Conservation (phyloP, 352 stramenopile species). For the Thalassiosira delicatula region DNA sequence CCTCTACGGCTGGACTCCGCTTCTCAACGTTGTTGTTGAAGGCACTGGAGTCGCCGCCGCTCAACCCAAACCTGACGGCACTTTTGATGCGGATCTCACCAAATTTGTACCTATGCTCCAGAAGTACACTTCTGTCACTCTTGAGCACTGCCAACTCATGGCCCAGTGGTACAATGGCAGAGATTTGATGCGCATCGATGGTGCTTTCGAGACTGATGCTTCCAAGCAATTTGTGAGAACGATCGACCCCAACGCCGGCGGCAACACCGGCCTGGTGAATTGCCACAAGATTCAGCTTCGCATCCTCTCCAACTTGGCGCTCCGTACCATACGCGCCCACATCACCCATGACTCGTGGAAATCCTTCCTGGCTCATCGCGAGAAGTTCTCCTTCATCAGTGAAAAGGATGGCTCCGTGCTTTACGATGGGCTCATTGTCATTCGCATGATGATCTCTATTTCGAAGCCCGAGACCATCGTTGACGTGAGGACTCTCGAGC, state of each 20-base stretch:
- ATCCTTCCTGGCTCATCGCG: constrained; percentile 14
- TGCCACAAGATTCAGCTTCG: constrained; percentile 10
- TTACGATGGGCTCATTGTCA: constrained; percentile 15
- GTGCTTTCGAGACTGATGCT: not conserved
- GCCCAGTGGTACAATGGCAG: constrained; percentile 1
- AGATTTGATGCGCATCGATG: not conserved
- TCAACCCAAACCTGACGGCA: not conserved
- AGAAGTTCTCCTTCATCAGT: constrained; percentile 10
- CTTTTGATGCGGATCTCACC: not conserved
- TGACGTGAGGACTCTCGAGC: constrained; percentile 4
- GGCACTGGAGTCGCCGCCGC: not conserved
- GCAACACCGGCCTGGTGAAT: constrained; percentile 21
- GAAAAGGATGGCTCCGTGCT: not conserved
- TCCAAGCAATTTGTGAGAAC: not conserved
- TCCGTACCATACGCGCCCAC: constrained; percentile 12
- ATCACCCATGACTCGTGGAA: constrained; percentile 10
- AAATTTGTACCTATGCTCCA: not conserved
- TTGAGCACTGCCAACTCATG: constrained; percentile 16
- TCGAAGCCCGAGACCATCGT: constrained; percentile 18
- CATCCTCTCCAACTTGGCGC: not conserved
- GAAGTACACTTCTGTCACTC: not conserved
- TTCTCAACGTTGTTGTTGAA: not conserved
- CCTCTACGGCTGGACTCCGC: not conserved
- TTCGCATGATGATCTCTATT: constrained; percentile 1
- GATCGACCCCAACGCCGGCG: constrained; percentile 8